Conservation (phyloP, 1,284 basidiomycete species). For the Ceratobasidium sp. region DNA sequence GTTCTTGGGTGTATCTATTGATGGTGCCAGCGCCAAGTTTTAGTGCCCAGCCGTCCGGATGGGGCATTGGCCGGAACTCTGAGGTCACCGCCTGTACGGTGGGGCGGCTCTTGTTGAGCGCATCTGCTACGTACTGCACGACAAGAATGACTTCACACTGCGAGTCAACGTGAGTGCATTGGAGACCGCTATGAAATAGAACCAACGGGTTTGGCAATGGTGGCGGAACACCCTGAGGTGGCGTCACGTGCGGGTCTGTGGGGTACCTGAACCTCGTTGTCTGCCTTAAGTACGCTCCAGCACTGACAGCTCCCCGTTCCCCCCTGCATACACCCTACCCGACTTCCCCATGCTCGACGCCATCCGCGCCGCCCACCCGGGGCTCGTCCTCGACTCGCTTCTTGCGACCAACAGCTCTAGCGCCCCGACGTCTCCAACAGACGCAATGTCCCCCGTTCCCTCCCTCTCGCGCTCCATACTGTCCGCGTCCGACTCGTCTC, state of each 20-base stretch:
- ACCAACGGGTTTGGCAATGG: conserved; percentile 35
- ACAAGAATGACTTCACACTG: too few species aligned
- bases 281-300: conserved; percentile 11
- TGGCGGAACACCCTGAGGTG: conserved; percentile 10
- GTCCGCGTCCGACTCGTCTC: conserved; percentile 28
- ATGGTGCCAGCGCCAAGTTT: conserved; percentile 14
- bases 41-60: background rate
- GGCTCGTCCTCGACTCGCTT: conserved; percentile 5
- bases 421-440: conserved; percentile 28
- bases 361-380: conserved; percentile 20
- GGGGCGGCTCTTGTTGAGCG: background rate
- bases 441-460: conserved; percentile 29
- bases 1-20: conserved; percentile 1
- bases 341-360: conserved; percentile 16
- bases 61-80: background rate
- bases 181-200: too few species aligned
- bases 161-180: too few species aligned
- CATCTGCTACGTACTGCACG: too few species aligned
- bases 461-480: conserved; percentile 38
- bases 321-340: background rate
- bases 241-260: conserved; percentile 1
- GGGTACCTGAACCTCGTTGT: background rate
- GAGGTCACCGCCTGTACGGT: background rate
- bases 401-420: background rate
- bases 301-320: background rate